A percentile compares a stretch with the other conserved stretches of the same genome.
Conservation (phyloP, 805 yeast species). For the Candida xyloterini region DNA sequence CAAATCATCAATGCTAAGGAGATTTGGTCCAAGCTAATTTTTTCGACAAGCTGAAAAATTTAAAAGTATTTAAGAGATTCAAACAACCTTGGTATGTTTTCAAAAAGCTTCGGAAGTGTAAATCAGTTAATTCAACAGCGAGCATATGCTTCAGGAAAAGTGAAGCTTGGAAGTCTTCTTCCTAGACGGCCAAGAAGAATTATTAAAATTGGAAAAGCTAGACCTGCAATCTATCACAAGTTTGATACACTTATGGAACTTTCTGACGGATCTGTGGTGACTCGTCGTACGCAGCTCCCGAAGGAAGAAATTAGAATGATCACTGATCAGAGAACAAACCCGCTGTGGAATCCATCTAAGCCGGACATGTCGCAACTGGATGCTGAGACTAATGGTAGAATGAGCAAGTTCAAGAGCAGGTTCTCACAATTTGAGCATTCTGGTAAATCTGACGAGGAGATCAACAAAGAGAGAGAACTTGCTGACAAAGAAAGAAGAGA, state of each 20-base stretch:
- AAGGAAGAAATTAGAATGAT: slow-evolving; percentile 81
- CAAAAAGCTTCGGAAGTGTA: background rate
- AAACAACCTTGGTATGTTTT: background rate
- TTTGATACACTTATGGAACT: slow-evolving; percentile 87
- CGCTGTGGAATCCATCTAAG: slow-evolving; percentile 86
- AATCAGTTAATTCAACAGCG: slow-evolving; percentile 7
- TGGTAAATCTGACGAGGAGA: slow-evolving; percentile 33
- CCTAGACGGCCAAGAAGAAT: slow-evolving; percentile 61
- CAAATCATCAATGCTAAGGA: background rate
- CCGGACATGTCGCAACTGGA: slow-evolving; percentile 71
- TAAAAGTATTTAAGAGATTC: background rate
- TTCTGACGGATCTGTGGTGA: slow-evolving; percentile 89
- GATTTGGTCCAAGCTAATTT: background rate
- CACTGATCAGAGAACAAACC: slow-evolving; percentile 82
- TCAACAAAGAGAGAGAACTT: slow-evolving; percentile 21
- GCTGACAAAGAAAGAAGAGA: slow-evolving; percentile 30
- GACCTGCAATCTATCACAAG: slow-evolving; percentile 91
- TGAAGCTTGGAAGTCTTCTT: slow-evolving; percentile 27
- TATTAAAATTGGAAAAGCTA: slow-evolving; percentile 75
- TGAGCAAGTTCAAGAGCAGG: slow-evolving; percentile 70
- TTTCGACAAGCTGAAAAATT: slow-evolving; percentile 8
- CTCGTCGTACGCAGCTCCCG: slow-evolving; percentile 83
- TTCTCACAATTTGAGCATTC: slow-evolving; percentile 48
- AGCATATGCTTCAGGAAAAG: slow-evolving; percentile 29
- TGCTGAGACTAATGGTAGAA: slow-evolving; percentile 79